Percentiles rank a stretch among this genome's conserved stretches.
phyloP scores from a whole-genome alignment of 805 yeast genomes.

The Candida schatavii region DNA sequence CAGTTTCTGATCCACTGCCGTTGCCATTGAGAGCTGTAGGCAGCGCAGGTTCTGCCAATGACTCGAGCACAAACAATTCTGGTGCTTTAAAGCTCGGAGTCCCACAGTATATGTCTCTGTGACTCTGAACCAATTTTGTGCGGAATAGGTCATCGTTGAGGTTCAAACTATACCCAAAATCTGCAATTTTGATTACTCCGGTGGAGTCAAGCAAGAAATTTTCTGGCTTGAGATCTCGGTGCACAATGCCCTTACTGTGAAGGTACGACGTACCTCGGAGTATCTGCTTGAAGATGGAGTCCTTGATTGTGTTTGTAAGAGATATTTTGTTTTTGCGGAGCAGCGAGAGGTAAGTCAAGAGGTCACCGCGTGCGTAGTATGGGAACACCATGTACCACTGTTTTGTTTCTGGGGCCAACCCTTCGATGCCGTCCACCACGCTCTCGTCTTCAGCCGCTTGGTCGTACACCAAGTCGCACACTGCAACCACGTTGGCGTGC shows the following conservation, averaged over 20 bases:
- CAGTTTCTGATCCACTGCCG: conserved; percentile 9
- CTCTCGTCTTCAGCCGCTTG: not conserved
- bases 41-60: conserved; percentile 9
- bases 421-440: not conserved
- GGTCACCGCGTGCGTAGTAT: conserved; percentile 46
- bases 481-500: conserved; percentile 27
- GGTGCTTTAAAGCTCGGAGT: conserved; percentile 57
- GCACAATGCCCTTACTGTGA: conserved; percentile 43
- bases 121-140: conserved; percentile 11
- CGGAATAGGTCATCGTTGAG: conserved; percentile 18
- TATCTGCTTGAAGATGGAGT: conserved; percentile 45
- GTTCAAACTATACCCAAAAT: conserved; percentile 51
- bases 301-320: conserved; percentile 35
- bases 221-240: conserved; percentile 56
- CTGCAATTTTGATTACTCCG: conserved; percentile 46
- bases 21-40: conserved; percentile 4
- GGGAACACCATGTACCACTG: conserved; percentile 39
- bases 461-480: conserved; percentile 22
- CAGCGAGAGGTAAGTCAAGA: conserved; percentile 40
- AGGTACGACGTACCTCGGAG: conserved; percentile 43
- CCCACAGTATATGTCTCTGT: conserved; percentile 38
- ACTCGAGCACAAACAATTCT: conserved; percentile 36
- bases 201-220: conserved; percentile 44
- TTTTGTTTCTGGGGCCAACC: not conserved
- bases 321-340: conserved; percentile 34